Conservation (phyloP, 108 stramenopile genomes). For the Cyclostephanos invisitatus region DNA sequence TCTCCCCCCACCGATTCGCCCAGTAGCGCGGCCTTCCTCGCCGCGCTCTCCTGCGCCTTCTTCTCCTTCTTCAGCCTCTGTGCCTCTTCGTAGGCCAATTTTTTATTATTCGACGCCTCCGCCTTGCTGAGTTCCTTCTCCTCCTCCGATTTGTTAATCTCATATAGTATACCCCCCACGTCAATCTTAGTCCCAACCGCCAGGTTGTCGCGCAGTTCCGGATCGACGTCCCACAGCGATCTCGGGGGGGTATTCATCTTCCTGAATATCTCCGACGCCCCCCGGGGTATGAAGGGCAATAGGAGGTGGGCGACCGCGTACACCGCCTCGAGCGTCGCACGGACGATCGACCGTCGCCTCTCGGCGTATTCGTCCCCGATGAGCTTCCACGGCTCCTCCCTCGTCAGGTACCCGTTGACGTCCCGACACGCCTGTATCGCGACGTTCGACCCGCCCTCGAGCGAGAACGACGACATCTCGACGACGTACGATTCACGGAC, state of each 20-base stretch:
- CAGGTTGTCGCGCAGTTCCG: conserved; percentile 62
- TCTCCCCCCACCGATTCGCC: conserved; percentile 23
- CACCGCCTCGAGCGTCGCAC: conserved; percentile 91
- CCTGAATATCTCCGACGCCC: conserved; percentile 83
- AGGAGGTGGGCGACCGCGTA: conserved; percentile 93
- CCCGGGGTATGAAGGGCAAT: conserved; percentile 88
- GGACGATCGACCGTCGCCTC: conserved; percentile 79
- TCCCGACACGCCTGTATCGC: conserved; percentile 85
- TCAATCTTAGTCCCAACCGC: conserved; percentile 66
- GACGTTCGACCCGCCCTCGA: conserved; percentile 75
- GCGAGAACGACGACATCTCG: conserved; percentile 81
- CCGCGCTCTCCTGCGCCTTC: conserved; percentile 70
- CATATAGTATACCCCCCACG: conserved; percentile 78
- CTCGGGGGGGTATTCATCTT: conserved; percentile 83
- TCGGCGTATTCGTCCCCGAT: conserved; percentile 86
- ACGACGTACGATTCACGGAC: conserved; percentile 55
- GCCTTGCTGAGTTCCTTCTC: conserved; percentile 67
- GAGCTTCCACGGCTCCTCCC: conserved; percentile 95
- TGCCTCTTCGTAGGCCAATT: conserved; percentile 73
- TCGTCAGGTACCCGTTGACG: conserved; percentile 93
- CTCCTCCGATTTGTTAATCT: conserved; percentile 63
- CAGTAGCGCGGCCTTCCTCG: conserved; percentile 51
- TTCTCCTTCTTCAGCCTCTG: conserved; percentile 83
- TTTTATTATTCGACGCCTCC: conserved; percentile 71
- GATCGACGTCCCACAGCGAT: conserved; percentile 51